Base-by-base conservation (phyloP, 139 green algal species). In the Yamagishiella unicocca region DNA sequence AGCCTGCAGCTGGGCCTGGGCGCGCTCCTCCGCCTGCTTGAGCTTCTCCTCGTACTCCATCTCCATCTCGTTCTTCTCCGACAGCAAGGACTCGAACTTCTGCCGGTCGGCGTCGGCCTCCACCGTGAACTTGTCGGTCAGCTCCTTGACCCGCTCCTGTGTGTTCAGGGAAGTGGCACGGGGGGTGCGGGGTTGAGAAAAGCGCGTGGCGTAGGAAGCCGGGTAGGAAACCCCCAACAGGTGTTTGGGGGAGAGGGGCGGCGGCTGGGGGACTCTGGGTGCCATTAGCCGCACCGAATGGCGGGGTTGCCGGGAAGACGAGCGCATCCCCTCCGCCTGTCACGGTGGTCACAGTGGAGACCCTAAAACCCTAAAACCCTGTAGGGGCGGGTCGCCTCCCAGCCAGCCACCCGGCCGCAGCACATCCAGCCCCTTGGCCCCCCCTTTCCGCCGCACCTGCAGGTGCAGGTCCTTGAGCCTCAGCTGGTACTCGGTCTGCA, bases 401-500 rank as follows among this genome's bases (percentile, higher is more conserved):
- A n/a, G n/a, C n/a, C n/a, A n/a, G n/a, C n/a, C n/a, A n/a, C n/a
- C n/a, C n/a, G n/a, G n/a, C n/a, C n/a, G n/a, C n/a, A n/a, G n/a
- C n/a, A n/a, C n/a, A n/a, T n/a, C n/a, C n/a, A n/a, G n/a, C n/a
- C n/a, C n/a, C n/a, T n/a, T n/a, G n/a, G n/a, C 12, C 22, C 35
- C 66, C 24, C 24, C 82, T 31, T n/a, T 17, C 33, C n/a, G 12
- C 27, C 76, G 0, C 82, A 93, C 92, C 84, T 97, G 94, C 62
- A 96, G 82, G 42, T 96, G 93, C 70, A 98, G 91, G 83, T 98
- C 96, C 87, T 98, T 98, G 42, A 99, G 93, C 46, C 96, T 93
- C 80, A 98, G 93, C 92, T 98, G 94, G 91, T 99, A 99, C 93
- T 98, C 95, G 62, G 95, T 97, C 85, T 98, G 94, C 90, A 97